Evolutionary conservation across 371 early-diverging fungal species (phyloP), one percentile per base, ranked within the genome.

Genomic region (Syncephalastrum racemosum): DNA sequence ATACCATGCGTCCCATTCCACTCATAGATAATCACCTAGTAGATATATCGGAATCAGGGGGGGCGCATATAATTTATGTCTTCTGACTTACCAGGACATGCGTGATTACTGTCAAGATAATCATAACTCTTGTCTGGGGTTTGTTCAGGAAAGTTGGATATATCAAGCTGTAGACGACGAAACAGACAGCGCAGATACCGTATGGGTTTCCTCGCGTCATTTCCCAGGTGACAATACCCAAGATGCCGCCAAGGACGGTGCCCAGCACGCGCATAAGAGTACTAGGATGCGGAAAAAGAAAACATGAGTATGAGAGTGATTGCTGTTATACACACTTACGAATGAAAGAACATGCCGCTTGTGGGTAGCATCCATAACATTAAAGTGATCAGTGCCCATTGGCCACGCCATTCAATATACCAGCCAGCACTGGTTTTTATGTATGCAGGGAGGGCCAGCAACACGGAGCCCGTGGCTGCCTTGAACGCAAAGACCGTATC

Each of bases 311-410:
- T 15, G 22, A 40, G 12, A 48, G 13, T 50, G 13, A 1, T 15
- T 16, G 0, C n/a, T 14, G 4, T 25, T 2, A 24, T 20, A 7
- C 4, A 19, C 3, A 54, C 62, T 56, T 62, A 61, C 61, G 63
- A 65, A 57, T 68, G 66, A 1, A 68, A 40, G 58, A 71, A 71
- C 10, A 66, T 63, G 39, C 72, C 72, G 0, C 68, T 63, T 53
- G 55, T 63, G 12, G 72, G 72, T 20, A 66, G 61, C 68, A 68
- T 71, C 72, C 72, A 71, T 1, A 71, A 41, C 2, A 68, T 68
- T 15, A 71, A 39, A 0, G 66, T 71, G 46, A 71, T 66, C 58
- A 68, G 55, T 0, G 68, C 65, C 71, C 71, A 71, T 58, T 71
- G 71, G 2, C 71, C 71, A 41, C 68, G 48, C 71, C 71, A 71